These are phyloP conservation scores for Bonia amplexicaulis DNA, from an alignment of 176 grass and related monocot genomes.

Conservation along the genomic window DNA sequence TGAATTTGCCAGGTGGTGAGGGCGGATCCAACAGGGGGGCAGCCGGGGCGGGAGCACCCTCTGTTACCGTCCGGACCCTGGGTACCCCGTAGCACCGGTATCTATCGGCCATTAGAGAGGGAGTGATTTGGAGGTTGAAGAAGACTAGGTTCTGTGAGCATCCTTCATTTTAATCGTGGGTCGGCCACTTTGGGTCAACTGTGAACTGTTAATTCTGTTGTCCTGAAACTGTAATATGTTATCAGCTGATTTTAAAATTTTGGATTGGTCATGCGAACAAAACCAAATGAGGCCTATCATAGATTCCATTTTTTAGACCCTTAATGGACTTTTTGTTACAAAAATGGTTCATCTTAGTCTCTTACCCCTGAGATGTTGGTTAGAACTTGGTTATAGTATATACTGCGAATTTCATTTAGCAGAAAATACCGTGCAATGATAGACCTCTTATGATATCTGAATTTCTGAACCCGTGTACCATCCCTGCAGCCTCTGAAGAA, in stretches of 20 bases:
- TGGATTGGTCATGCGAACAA: neutral
- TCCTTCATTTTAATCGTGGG: no score
- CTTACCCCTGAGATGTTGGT: neutral
- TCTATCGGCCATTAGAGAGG: no score
- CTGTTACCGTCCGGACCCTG: no score
- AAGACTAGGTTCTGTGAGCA: no score
- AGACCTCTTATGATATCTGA: neutral
- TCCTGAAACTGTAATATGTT: neutral
- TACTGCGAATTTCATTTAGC: neutral
- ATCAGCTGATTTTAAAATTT: neutral
- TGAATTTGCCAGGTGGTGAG: neutral
- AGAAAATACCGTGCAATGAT: neutral
- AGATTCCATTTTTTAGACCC: neutral
- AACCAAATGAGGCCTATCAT: neutral
- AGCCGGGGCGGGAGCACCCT: no score
- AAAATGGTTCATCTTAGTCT: neutral
- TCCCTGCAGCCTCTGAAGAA: conserved; percentile 70
- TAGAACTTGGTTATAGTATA: neutral
- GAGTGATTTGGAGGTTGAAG: no score
- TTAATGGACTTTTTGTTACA: neutral
- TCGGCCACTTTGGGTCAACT: neutral
- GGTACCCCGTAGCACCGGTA: no score
- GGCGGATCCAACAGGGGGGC: no score
- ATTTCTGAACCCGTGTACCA: neutral
- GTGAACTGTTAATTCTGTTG: neutral